Percentiles rank a stretch among this genome's conserved stretches.
Conservation (phyloP, 2,329 filamentous ascomycete species). For the Fusarium camptoceras region DNA sequence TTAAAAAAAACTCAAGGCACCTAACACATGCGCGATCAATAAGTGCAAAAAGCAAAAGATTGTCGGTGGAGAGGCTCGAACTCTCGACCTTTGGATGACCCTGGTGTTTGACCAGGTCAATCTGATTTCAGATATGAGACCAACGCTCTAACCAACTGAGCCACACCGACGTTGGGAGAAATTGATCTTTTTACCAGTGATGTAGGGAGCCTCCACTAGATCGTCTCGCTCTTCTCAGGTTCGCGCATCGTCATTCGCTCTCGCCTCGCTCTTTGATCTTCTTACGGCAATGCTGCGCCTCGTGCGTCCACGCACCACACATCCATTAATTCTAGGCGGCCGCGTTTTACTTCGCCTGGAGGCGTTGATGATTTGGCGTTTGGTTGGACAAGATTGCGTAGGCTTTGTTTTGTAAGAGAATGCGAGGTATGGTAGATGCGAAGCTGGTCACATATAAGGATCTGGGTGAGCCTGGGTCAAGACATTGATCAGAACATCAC, state of each 20-base stretch:
- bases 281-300: neutral
- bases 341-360: slow-evolving; percentile 8
- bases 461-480: neutral
- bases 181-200: rapidly evolving
- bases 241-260: slow-evolving; percentile 1
- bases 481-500: neutral
- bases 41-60: neutral
- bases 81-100: slow-evolving; percentile 48
- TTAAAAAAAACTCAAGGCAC: no score
- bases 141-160: slow-evolving; percentile 56
- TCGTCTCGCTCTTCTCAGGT: neutral
- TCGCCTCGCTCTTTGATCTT: neutral
- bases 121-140: slow-evolving; percentile 46
- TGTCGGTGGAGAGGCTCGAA: slow-evolving; percentile 42
- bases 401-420: slow-evolving; percentile 12
- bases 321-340: slow-evolving; percentile 16
- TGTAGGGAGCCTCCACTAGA: rapidly evolving
- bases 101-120: slow-evolving; percentile 39
- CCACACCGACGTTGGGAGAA: slow-evolving; percentile 46
- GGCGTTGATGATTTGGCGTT: neutral
- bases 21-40: no score
- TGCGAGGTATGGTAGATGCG: slow-evolving; percentile 8
- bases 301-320: slow-evolving; percentile 21
- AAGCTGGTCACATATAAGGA: slow-evolving; percentile 35
- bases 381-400: slow-evolving; percentile 26